A percentile compares a stretch with the other conserved stretches of the same genome.
phyloP scores from a whole-genome alignment of 1,284 basidiomycete species.

The Marasmius fiardii region DNA sequence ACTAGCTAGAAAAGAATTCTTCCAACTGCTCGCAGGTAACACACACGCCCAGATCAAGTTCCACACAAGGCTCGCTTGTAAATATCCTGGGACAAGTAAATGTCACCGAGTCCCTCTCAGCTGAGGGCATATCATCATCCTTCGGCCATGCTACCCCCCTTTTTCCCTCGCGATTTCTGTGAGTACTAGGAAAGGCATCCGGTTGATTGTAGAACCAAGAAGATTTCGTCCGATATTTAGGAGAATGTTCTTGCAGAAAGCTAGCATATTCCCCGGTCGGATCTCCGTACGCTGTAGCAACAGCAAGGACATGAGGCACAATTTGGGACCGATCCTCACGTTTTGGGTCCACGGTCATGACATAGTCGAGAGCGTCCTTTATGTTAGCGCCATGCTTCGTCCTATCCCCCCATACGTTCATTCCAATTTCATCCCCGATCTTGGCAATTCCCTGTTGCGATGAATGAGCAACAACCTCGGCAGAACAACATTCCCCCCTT shows the following conservation, averaged over 20 bases:
- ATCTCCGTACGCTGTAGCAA: slow-evolving; percentile 55
- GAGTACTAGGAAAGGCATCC: slow-evolving; percentile 24
- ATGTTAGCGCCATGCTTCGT: slow-evolving; percentile 55
- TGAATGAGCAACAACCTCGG: slow-evolving; percentile 1
- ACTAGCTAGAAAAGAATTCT: slow-evolving; percentile 31
- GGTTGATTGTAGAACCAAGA: slow-evolving; percentile 55
- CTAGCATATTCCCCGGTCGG: slow-evolving; percentile 46
- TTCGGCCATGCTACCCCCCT: slow-evolving; percentile 6
- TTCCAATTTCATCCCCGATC: slow-evolving; percentile 48
- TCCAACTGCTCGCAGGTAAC: slow-evolving; percentile 44
- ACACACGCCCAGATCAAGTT: slow-evolving; percentile 47
- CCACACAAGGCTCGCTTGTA: slow-evolving; percentile 26
- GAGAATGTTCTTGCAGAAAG: slow-evolving; percentile 33
- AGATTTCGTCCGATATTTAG: slow-evolving; percentile 35
- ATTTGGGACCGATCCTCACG: slow-evolving; percentile 42
- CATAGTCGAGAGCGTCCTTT: slow-evolving; percentile 51
- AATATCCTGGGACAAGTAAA: slow-evolving; percentile 46
- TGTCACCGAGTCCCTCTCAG: not conserved
- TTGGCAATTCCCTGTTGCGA: slow-evolving; percentile 46
- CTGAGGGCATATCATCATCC: not conserved
- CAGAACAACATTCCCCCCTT: slow-evolving; percentile 17
- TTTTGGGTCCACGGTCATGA: slow-evolving; percentile 43
- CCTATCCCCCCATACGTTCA: slow-evolving; percentile 47
- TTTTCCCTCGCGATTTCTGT: slow-evolving; percentile 9
- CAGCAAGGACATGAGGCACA: slow-evolving; percentile 50